Evolutionary conservation across 2,329 filamentous ascomycete species (phyloP), one percentile per base, ranked within the genome.

Genomic region (Aspergillus tubingensis): DNA sequence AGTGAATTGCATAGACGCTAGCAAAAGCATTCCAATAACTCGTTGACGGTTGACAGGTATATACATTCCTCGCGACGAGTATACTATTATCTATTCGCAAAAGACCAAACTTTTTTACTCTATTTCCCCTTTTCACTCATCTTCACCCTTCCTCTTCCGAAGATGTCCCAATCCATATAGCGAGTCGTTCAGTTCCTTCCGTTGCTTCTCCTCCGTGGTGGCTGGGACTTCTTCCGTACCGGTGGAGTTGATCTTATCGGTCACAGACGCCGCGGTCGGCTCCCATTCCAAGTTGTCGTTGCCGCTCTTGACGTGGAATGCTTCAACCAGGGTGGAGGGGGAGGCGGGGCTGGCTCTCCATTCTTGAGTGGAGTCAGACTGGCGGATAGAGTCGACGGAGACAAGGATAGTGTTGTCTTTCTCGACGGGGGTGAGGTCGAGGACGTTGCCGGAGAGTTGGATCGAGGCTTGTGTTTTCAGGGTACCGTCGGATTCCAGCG

Each of bases 361-460:
- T 52, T 76, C 71, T 32, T 77, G 78, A 3, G 76, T 83, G n/a
- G 83, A 85, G 13, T 79, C 78, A 36, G 80, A 68, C 55, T 81
- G 74, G 63, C 85, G 83, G 56, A 84, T 69, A 41, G 78, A 79
- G 67, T 88, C 86, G 52, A 86, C 73, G 1, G 85, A 84, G 39
- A 86, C 77, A 23, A 84, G 54, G 47, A 81, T 65, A 6, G 67
- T 70, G 53, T 68, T 68, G 10, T 68, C 64, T 8, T 73, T 69
- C 43, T 69, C 66, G 10, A 70, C 57, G n/a, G 62, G 56, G 17
- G 77, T 68, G n/a, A 85, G 68, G 69, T 87, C 85, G 4, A 94
- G 82, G 0, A 87, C 84, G 67, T 91, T 92, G 7, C 89, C 89
- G 2, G 82, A 79, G 4, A 91, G 74, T 41, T 79, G 74, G 56